Evolutionary conservation across 108 stramenopile genomes (phyloP).

Genomic region (Fistulifera pelliculosa): DNA sequence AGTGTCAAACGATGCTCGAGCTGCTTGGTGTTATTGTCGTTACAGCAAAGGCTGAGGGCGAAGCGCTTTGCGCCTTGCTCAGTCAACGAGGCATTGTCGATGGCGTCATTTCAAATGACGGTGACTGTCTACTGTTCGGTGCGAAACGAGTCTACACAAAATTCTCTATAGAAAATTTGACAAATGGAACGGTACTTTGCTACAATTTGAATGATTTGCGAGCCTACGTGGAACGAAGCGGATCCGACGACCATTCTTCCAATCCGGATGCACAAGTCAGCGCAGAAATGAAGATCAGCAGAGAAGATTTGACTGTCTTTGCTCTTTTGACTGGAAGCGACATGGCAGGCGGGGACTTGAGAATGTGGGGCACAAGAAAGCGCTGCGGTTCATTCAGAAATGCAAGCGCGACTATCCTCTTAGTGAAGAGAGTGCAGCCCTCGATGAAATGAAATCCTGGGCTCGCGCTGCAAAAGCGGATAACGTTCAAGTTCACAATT

Average conservation of each 20-base stretch:
- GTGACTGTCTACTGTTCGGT: slow-evolving; percentile 90
- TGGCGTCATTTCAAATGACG: slow-evolving; percentile 94
- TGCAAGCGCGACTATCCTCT: slow-evolving; percentile 46
- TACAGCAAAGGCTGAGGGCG: slow-evolving; percentile 89
- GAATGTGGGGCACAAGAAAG: slow-evolving; percentile 63
- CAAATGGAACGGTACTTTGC: slow-evolving; percentile 41
- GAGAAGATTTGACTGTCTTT: slow-evolving; percentile 66
- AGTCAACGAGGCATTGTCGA: slow-evolving; percentile 78
- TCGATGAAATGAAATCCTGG: slow-evolving; percentile 56
- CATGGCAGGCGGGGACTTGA: slow-evolving; percentile 53
- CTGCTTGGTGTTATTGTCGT: slow-evolving; percentile 84
- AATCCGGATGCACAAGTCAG: neutral
- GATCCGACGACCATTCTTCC: slow-evolving; percentile 15
- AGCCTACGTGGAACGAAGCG: slow-evolving; percentile 16
- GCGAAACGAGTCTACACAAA: slow-evolving; percentile 82
- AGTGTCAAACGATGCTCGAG: slow-evolving; percentile 59
- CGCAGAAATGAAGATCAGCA: slow-evolving; percentile 27
- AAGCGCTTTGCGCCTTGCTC: slow-evolving; percentile 88
- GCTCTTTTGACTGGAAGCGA: slow-evolving; percentile 75
- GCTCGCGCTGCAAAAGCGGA: slow-evolving; percentile 8
- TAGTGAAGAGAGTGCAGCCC: slow-evolving; percentile 27
- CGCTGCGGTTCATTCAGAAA: slow-evolving; percentile 59
- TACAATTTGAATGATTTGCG: slow-evolving; percentile 45
- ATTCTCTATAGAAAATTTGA: slow-evolving; percentile 75
- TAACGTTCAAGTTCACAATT: neutral